phyloP scores from a whole-genome alignment of 140 eudicot genomes.

The Senecio squalidus region DNA sequence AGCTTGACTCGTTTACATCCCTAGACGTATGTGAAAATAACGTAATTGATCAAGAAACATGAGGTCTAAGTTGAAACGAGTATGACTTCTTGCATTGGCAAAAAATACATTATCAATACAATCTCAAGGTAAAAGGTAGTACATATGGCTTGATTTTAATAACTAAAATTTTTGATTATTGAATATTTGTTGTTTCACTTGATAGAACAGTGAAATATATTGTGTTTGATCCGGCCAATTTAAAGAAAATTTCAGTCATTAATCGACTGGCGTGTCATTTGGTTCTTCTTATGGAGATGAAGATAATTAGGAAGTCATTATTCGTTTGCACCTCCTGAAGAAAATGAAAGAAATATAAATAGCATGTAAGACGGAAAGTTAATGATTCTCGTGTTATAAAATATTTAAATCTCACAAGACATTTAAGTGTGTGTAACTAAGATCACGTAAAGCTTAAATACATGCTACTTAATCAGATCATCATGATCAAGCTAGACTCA shows the following conservation, averaged over 20 bases:
- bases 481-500: too few species aligned
- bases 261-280: not conserved
- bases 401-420: too few species aligned
- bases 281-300: not conserved
- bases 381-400: too few species aligned
- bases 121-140: not conserved
- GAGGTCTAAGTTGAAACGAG: too few species aligned
- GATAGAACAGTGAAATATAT: not conserved
- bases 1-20: too few species aligned
- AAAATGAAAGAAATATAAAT: not conserved
- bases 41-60: too few species aligned
- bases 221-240: not conserved
- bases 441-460: too few species aligned
- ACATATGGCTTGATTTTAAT: not conserved
- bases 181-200: too few species aligned
- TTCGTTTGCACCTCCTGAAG: not conserved
- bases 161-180: too few species aligned
- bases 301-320: not conserved
- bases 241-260: not conserved
- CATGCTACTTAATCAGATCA: too few species aligned
- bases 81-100: too few species aligned
- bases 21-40: too few species aligned
- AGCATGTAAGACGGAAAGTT: not conserved
- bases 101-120: not conserved
- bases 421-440: not conserved